A percentile compares a stretch with the other conserved stretches of the same genome.
These are phyloP conservation scores for Colletotrichum sp. DNA, from an alignment of 2,329 filamentous ascomycete genomes.

Conservation along the genomic window DNA sequence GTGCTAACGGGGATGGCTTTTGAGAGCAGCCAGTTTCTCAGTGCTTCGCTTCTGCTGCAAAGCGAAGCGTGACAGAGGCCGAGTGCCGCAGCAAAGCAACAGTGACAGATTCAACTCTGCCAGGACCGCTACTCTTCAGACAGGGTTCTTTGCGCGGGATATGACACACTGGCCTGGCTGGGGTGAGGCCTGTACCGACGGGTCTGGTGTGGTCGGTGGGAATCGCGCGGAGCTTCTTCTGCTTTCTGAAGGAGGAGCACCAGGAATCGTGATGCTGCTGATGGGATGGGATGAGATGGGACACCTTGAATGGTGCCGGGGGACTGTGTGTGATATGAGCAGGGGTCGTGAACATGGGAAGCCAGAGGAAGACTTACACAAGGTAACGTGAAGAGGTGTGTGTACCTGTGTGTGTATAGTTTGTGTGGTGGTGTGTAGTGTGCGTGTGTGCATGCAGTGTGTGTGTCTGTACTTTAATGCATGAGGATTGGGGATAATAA, in stretches of 20 bases:
- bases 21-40: neutral
- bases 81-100: neutral
- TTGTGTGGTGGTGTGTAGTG: neutral
- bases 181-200: neutral
- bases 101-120: slow-evolving; percentile 1
- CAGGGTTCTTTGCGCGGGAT: neutral
- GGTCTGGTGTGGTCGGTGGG: neutral
- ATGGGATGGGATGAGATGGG: neutral
- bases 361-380: neutral
- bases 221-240: neutral
- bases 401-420: neutral
- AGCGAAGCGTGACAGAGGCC: neutral
- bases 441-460: neutral
- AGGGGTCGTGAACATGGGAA: neutral
- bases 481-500: neutral
- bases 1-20: neutral
- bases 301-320: neutral
- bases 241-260: neutral
- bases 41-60: neutral
- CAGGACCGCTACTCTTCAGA: neutral
- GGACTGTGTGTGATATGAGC: neutral
- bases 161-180: slow-evolving; percentile 1
- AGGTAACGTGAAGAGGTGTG: neutral
- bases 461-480: neutral
- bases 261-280: slow-evolving; percentile 1